A percentile compares a stretch with the other conserved stretches of the same genome.
Evolutionary conservation across 2,329 filamentous ascomycete species (phyloP).

Genomic region (Xylariaceae sp.): DNA sequence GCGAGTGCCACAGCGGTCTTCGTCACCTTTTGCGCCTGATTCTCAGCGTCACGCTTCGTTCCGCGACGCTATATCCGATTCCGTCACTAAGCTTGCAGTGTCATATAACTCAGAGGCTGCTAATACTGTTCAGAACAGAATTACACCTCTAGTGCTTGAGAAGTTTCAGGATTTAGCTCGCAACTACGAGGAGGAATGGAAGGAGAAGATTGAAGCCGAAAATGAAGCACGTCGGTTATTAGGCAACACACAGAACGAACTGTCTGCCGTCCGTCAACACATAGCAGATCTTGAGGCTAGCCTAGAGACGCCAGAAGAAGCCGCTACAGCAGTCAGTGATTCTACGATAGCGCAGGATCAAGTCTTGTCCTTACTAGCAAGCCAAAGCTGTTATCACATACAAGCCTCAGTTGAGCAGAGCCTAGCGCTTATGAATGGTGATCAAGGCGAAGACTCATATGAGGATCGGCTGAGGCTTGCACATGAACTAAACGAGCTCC

Average conservation of each 20-base stretch:
- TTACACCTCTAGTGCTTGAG: constrained; percentile 72
- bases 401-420: constrained; percentile 60
- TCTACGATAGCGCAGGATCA: constrained; percentile 57
- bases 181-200: constrained; percentile 77
- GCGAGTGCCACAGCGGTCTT: constrained; percentile 75
- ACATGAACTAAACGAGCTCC: constrained; percentile 61
- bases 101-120: constrained; percentile 69
- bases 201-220: constrained; percentile 74
- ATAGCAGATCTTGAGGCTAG: constrained; percentile 63
- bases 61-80: constrained; percentile 56
- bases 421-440: constrained; percentile 58
- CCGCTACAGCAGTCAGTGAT: constrained; percentile 58
- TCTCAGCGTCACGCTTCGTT: constrained; percentile 63
- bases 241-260: constrained; percentile 71
- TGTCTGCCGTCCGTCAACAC: constrained; percentile 65
- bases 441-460: constrained; percentile 53
- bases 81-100: constrained; percentile 49
- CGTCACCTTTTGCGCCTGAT: constrained; percentile 71
- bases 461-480: constrained; percentile 65
- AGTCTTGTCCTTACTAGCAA: constrained; percentile 56
- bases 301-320: constrained; percentile 62
- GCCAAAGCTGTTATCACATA: constrained; percentile 60
- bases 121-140: constrained; percentile 71
- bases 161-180: constrained; percentile 74
- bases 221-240: constrained; percentile 71